These are phyloP conservation scores for Eucalyptus erythrocorys DNA, from an alignment of 345 rosid species.

Conservation along the genomic window DNA sequence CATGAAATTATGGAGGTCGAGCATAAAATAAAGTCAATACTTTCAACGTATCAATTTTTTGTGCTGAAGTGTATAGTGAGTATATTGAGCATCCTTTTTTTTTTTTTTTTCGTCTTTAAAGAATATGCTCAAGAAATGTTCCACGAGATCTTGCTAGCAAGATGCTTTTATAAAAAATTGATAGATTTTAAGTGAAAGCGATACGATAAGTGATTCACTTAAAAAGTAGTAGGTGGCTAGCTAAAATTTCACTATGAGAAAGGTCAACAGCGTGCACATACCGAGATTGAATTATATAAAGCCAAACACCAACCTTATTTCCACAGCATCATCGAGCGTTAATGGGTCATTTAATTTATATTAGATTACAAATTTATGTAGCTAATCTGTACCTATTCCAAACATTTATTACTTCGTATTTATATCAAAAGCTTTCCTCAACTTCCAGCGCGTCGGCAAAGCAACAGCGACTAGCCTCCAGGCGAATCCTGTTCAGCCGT, in stretches of 20 bases:
- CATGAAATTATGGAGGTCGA: neutral
- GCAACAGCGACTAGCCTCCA: neutral
- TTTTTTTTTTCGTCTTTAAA: rapidly evolving
- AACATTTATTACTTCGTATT: neutral
- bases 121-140: neutral
- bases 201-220: neutral
- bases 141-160: neutral
- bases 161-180: neutral
- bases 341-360: neutral
- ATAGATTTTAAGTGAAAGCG: neutral
- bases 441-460: neutral
- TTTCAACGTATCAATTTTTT: neutral
- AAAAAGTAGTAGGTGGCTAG: neutral
- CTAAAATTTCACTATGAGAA: neutral
- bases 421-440: neutral
- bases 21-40: neutral
- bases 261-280: neutral
- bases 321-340: neutral
- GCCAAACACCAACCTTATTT: neutral
- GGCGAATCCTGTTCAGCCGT: neutral
- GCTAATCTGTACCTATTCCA: neutral
- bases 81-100: neutral
- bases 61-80: neutral
- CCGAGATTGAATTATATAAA: neutral
- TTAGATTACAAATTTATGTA: neutral